phyloP scores from a whole-genome alignment of 768 basidiomycete genomes.

The Hygrophorus russula region DNA sequence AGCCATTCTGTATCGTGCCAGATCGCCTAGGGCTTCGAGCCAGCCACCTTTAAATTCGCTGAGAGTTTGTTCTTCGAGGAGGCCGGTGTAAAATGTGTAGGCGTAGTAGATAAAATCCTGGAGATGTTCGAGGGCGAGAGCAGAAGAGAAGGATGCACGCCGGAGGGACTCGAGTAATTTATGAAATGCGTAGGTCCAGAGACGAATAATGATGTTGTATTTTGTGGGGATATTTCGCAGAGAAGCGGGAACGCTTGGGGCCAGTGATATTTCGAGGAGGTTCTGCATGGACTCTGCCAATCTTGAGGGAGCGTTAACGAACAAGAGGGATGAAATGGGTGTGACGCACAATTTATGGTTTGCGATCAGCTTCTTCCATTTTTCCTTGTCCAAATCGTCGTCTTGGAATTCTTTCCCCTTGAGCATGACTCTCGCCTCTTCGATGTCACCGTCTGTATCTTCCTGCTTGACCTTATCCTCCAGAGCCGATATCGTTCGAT shows the following conservation, averaged over 20 bases:
- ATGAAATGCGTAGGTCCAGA: constrained; percentile 90
- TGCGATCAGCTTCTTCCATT: constrained; percentile 57
- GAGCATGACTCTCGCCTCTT: constrained; percentile 30
- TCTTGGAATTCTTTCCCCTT: constrained; percentile 30
- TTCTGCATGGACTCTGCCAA: constrained; percentile 87
- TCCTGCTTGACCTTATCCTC: constrained; percentile 66
- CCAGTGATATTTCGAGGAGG: constrained; percentile 74
- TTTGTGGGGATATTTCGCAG: constrained; percentile 83
- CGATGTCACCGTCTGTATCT: constrained; percentile 42
- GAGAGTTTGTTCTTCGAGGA: constrained; percentile 74
- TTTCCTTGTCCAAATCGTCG: constrained; percentile 62
- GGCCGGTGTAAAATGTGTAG: constrained; percentile 85
- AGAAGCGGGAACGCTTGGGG: constrained; percentile 81
- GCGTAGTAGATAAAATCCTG: constrained; percentile 94
- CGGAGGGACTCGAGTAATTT: constrained; percentile 85
- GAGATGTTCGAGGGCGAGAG: constrained; percentile 76
- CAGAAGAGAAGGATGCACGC: constrained; percentile 61
- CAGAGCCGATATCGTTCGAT: constrained; percentile 70
- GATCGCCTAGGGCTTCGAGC: constrained; percentile 95
- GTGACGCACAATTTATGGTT: constrained; percentile 78
- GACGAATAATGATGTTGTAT: constrained; percentile 89
- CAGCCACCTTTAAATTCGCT: constrained; percentile 66
- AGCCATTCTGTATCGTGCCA: constrained; percentile 90
- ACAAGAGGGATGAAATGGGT: constrained; percentile 6
- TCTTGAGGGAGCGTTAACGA: constrained; percentile 32